These are phyloP conservation scores for Jamesozyma piceae DNA, from an alignment of 805 yeast genomes.

Conservation along the genomic window DNA sequence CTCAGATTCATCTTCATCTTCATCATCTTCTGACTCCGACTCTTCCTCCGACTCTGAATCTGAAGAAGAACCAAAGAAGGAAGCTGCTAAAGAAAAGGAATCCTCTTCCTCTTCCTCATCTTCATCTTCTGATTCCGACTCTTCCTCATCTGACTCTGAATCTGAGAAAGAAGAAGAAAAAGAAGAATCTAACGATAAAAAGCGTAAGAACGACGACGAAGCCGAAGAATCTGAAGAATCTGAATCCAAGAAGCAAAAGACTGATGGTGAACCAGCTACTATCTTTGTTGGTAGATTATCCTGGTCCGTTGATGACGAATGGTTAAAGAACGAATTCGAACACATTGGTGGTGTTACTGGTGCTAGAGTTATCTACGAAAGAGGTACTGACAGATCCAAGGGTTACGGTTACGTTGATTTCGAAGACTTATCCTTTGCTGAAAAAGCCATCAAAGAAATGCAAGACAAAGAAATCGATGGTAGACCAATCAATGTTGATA, in stretches of 20 bases:
- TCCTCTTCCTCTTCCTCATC: conserved; percentile 6
- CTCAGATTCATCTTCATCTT: background rate
- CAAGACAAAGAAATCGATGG: conserved; percentile 96
- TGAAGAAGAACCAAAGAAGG: conserved; percentile 31
- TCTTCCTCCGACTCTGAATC: conserved; percentile 7
- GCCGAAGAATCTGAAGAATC: conserved; percentile 30
- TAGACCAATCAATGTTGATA: conserved; percentile 87
- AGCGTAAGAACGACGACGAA: conserved; percentile 29
- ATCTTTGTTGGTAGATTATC: conserved; percentile 94
- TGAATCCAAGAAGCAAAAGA: conserved; percentile 46
- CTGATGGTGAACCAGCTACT: conserved; percentile 66
- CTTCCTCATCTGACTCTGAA: conserved; percentile 10
- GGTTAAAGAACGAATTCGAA: conserved; percentile 84
- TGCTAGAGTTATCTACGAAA: conserved; percentile 92
- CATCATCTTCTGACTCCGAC: conserved; percentile 5
- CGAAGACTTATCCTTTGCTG: conserved; percentile 65
- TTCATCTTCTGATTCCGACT: conserved; percentile 3
- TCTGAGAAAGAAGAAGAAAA: conserved; percentile 27
- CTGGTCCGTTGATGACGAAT: conserved; percentile 92
- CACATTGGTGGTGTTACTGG: conserved; percentile 67
- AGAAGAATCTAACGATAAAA: conserved; percentile 27
- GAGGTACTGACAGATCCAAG: conserved; percentile 85
- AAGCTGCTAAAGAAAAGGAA: conserved; percentile 3
- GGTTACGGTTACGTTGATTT: conserved; percentile 98
- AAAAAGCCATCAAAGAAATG: conserved; percentile 72